Percentiles rank a stretch among this genome's conserved stretches.
These are phyloP conservation scores for Neonectria hederae DNA, from an alignment of 2,329 filamentous ascomycete species.

Conservation along the genomic window DNA sequence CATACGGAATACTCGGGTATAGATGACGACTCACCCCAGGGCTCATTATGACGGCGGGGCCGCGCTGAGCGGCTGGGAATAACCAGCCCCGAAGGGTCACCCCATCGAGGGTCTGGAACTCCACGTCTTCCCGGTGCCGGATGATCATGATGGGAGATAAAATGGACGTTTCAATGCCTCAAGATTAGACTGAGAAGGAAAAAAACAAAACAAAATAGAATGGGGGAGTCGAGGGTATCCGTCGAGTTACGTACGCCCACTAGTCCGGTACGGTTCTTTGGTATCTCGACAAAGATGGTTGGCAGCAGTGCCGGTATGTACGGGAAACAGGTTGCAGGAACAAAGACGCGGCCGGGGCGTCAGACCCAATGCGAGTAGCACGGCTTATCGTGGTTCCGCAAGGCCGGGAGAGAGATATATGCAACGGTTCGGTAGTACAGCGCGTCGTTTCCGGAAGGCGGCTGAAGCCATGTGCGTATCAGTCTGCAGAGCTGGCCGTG, in stretches of 20 bases:
- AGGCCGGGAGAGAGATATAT: background rate
- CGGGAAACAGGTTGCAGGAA: background rate
- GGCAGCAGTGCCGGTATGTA: background rate
- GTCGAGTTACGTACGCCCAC: background rate
- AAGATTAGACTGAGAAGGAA: background rate
- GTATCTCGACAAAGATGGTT: background rate
- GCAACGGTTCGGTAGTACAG: background rate
- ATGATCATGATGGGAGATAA: conserved; percentile 14
- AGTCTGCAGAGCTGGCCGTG: conserved; percentile 8
- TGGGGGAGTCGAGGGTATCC: background rate
- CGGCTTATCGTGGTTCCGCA: background rate
- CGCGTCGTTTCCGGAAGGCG: background rate
- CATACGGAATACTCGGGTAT: background rate
- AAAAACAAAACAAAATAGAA: background rate
- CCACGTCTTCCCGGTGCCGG: conserved; percentile 41
- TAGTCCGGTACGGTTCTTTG: background rate
- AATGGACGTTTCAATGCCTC: background rate
- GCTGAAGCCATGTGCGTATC: background rate
- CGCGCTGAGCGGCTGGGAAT: conserved; percentile 43
- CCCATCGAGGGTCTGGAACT: conserved; percentile 54
- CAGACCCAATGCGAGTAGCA: background rate
- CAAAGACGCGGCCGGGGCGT: background rate
- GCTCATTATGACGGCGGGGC: conserved; percentile 43
- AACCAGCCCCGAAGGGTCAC: conserved; percentile 50
- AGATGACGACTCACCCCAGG: conserved; percentile 37